Base-by-base conservation (phyloP, 2,329 filamentous ascomycete genomes). In the Botryotinia calthae region DNA sequence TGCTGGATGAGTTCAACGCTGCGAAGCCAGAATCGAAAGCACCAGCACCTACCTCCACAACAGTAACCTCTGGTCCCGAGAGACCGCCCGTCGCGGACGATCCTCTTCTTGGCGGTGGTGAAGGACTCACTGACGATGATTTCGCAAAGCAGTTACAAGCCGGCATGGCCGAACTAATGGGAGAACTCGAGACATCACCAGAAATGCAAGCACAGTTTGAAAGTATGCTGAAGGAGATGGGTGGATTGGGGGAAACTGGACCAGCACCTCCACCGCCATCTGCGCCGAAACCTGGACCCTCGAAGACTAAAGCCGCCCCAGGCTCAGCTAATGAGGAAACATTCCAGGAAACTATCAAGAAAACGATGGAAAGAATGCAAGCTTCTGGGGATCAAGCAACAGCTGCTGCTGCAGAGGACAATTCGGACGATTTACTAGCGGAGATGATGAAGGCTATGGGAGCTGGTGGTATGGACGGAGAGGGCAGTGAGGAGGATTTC, bases 281-380 rank as follows among this genome's bases (percentile, higher is more conserved):
- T 66, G 31, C 65, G 40, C 64, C 76, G 28, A 75, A 76, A 67
- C 70, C 72, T 10, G 28, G 70, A 14, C 25, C 59, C 34, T 64
- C 73, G n/a, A 74, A 75, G 68, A 61, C 31, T 20, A 74, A 75
- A 46, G 22, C 56, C 40, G 46, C 73, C 56, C 59, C 69, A 20
- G 66, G 72, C 73, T 44, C 78, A 40, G 74, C 81, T 44, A 74
- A 79, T 56, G 90, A 93, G 58, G 89, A 90, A 64, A 89, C 87
- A 0, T 99, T 99, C 82, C 94, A 97, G 80, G 94, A 97, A 74
- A 97, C 93, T 0, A 98, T 99, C 78, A 90, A 92, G 74, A 90
- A 90, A 78, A 98, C 96, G 0, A 98, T 99, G 92, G 93, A 97
- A 83, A 92, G 96, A 66, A 97, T 99, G 94, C 93, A 97, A 79